These are phyloP conservation scores for Penicillium atrosanguineum DNA, from an alignment of 495 filamentous ascomycete genomes.

Conservation along the genomic window DNA sequence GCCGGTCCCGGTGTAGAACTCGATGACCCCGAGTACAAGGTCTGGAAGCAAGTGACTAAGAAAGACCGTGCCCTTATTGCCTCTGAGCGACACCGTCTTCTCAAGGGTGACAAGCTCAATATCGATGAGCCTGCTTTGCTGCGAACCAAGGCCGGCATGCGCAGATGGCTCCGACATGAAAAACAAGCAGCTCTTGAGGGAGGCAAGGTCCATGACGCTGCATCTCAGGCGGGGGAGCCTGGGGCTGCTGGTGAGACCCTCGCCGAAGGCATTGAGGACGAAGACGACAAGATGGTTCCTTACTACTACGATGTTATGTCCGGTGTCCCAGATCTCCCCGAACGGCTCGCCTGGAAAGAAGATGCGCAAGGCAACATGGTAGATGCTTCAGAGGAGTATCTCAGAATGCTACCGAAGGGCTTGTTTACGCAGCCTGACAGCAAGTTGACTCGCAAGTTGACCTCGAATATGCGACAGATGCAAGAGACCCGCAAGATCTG, in stretches of 20 bases:
- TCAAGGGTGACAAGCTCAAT: conserved; percentile 80
- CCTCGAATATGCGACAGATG: conserved; percentile 90
- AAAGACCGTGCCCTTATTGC: conserved; percentile 90
- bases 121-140: conserved; percentile 83
- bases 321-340: conserved; percentile 77
- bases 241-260: conserved; percentile 64
- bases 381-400: conserved; percentile 77
- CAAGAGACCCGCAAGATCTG: conserved; percentile 95
- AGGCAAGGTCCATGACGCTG: conserved; percentile 50
- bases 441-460: conserved; percentile 71
- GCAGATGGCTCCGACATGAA: conserved; percentile 73
- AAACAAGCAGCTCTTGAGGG: conserved; percentile 57
- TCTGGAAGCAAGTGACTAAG: conserved; percentile 98
- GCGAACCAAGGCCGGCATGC: conserved; percentile 73
- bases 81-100: conserved; percentile 72
- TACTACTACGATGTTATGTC: conserved; percentile 92
- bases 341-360: conserved; percentile 78
- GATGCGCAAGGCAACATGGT: conserved; percentile 83
- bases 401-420: conserved; percentile 69
- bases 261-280: conserved; percentile 87
- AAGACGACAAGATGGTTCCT: conserved; percentile 74
- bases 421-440: conserved; percentile 78
- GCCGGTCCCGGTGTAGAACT: conserved; percentile 48
- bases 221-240: conserved; percentile 44
- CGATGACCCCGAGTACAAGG: conserved; percentile 89